A percentile compares a stretch with the other conserved stretches of the same genome.
These are phyloP conservation scores for Babjeviella inositovora DNA, from an alignment of 805 yeast genomes.

Conservation along the genomic window DNA sequence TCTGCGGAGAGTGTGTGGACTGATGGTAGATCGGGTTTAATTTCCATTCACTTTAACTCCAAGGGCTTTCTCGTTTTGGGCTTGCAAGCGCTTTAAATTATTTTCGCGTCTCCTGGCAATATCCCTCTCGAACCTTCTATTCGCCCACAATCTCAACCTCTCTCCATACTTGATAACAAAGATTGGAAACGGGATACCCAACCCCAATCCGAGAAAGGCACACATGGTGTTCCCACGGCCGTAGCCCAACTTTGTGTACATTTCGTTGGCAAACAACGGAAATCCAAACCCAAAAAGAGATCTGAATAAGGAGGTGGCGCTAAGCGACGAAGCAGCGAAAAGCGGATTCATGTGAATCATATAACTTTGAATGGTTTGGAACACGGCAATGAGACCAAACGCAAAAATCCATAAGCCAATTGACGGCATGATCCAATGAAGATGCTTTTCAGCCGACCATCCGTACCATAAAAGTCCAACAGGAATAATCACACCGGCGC, in stretches of 20 bases:
- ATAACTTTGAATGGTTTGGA: constrained; percentile 52
- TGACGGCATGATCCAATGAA: constrained; percentile 48
- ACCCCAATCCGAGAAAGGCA: constrained; percentile 34
- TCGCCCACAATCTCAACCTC: constrained; percentile 40
- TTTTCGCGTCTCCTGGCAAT: constrained; percentile 28
- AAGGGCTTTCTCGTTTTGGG: no score
- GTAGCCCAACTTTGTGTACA: constrained; percentile 55
- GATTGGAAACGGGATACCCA: constrained; percentile 58
- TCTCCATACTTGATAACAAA: constrained; percentile 42
- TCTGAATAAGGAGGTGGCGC: constrained; percentile 54
- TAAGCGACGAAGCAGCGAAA: constrained; percentile 51
- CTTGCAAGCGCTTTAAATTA: constrained; percentile 18
- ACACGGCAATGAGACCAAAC: constrained; percentile 42
- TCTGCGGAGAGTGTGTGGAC: no score
- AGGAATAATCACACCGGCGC: constrained; percentile 35
- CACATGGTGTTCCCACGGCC: constrained; percentile 62
- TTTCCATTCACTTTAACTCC: no score
- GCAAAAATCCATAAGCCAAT: constrained; percentile 51
- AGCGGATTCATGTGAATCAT: constrained; percentile 57
- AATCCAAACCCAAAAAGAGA: constrained; percentile 54
- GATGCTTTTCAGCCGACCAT: constrained; percentile 43
- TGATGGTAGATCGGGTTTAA: no score
- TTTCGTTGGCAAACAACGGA: constrained; percentile 45
- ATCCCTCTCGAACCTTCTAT: constrained; percentile 24
- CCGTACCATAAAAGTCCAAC: constrained; percentile 56